Evolutionary conservation across 306 rosid species (phyloP), one percentile per base, ranked within the genome.

Genomic region (Sesbania bispinosa): DNA sequence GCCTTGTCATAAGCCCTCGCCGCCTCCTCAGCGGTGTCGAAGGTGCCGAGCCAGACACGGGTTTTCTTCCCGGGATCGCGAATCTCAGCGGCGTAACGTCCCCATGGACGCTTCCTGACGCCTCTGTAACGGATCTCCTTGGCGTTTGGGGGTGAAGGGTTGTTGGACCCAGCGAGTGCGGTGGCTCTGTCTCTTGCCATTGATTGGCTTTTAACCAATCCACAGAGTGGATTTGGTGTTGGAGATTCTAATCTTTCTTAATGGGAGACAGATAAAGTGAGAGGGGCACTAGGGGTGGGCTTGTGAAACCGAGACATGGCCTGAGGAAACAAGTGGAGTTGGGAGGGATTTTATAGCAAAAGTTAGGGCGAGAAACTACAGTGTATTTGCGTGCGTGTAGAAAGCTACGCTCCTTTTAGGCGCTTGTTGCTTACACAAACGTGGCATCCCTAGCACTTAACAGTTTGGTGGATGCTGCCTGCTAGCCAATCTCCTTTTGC

Each of bases 51-150:
- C 97, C 97, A 92, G 8, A 92, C 97, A 0, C 97, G 90, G 0
- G 96, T 85, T 59, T 89, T 92, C 68, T 89, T 92, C 0, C 88
- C 88, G 0, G 97, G 97, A 79, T 92, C 97, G 0, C 97, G 90
- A 85, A 92, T 92, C 89, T 92, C 97, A 0, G 97, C 97, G 1
- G 97, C 97, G 80, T 92, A 92, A 36, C 97, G 89, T 0, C 97
- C 97, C 97, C 97, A 92, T 0, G 98, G 98, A 13, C 96, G 83
- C 77, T 92, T 90, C 29, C 96, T 57, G 0, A 89, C 98, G 10
- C 98, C 98, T 18, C 97, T 71, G 53, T 73, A 92, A 0, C 93
- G 86, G 77, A 88, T 88, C 95, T 92, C 98, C 20, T 79, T 84
- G 6, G 73, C n/a, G n/a, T 13, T 9, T 43, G 15, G 30, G 0